These are phyloP conservation scores for Russula sp. DNA, from an alignment of 768 basidiomycete genomes.

Conservation along the genomic window DNA sequence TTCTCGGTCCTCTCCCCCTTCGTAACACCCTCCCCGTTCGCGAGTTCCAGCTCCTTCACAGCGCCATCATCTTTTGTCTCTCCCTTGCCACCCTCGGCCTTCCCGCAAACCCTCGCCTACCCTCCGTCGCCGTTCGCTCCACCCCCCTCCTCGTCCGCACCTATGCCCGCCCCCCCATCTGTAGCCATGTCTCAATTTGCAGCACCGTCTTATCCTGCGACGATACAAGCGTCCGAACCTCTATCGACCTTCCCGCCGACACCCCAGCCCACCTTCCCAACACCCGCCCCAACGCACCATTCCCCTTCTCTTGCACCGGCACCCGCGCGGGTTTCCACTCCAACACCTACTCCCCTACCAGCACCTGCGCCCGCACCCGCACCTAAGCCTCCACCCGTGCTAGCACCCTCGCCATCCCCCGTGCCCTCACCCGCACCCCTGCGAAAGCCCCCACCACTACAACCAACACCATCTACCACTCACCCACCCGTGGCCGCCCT, in stretches of 20 bases:
- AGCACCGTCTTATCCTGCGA: not conserved
- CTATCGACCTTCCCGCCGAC: slow-evolving; percentile 7
- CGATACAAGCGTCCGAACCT: not conserved
- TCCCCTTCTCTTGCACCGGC: not conserved
- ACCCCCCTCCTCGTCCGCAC: not conserved
- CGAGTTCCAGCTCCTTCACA: slow-evolving; percentile 2
- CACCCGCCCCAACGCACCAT: slow-evolving; percentile 3
- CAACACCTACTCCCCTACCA: not conserved
- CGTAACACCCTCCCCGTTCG: slow-evolving; percentile 6
- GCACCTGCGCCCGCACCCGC: not conserved
- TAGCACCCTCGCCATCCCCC: not conserved
- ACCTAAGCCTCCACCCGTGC: not conserved
- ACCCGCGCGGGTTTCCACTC: not conserved
- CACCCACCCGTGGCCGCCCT: not conserved
- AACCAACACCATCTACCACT: not conserved
- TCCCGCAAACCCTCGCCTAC: slow-evolving; percentile 12
- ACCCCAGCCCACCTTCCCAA: not conserved
- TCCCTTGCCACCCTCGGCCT: not conserved
- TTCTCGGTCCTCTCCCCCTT: slow-evolving; percentile 18
- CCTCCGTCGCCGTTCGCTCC: slow-evolving; percentile 18
- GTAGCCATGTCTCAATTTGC: slow-evolving; percentile 9
- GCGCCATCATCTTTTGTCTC: slow-evolving; percentile 17
- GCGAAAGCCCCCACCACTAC: not conserved
- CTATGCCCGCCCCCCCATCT: not conserved
- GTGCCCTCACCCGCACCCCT: not conserved